Conservation (phyloP, 306 rosid genomes). For the Cucurbita ficifolia region DNA sequence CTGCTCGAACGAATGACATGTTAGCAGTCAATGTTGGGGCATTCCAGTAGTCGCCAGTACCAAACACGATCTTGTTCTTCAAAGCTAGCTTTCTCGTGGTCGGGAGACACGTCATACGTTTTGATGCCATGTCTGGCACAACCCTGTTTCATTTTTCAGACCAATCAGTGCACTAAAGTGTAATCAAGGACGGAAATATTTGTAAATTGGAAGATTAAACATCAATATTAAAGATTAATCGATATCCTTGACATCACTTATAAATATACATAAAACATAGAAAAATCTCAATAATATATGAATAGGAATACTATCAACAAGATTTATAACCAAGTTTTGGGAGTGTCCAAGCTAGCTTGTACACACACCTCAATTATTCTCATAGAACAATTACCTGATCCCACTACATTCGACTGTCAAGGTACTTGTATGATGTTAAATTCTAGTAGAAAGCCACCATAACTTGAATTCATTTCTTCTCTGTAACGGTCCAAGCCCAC, state of each 20-base stretch:
- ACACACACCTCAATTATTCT: background rate
- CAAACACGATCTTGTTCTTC: conserved; percentile 81
- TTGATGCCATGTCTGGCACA: conserved; percentile 61
- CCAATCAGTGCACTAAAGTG: conserved; percentile 14
- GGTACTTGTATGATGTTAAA: background rate
- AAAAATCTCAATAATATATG: no score
- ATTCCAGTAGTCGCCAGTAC: conserved; percentile 76
- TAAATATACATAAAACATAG: no score
- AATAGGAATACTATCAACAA: no score
- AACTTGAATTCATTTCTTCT: no score
- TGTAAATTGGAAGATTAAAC: no score
- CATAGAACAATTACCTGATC: background rate
- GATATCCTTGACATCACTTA: no score
- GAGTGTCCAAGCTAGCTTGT: background rate
- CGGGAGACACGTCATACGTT: conserved; percentile 71
- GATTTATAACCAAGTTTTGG: background rate
- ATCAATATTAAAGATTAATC: no score
- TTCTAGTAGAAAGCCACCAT: no score
- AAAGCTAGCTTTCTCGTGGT: conserved; percentile 74
- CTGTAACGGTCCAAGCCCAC: no score
- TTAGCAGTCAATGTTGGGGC: conserved; percentile 88
- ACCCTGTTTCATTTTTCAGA: conserved; percentile 35
- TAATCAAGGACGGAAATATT: background rate
- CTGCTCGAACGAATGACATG: conserved; percentile 84
- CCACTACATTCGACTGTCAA: background rate